These are phyloP conservation scores for Ascodesmis nigricans DNA, from an alignment of 495 filamentous ascomycete genomes.

Conservation along the genomic window DNA sequence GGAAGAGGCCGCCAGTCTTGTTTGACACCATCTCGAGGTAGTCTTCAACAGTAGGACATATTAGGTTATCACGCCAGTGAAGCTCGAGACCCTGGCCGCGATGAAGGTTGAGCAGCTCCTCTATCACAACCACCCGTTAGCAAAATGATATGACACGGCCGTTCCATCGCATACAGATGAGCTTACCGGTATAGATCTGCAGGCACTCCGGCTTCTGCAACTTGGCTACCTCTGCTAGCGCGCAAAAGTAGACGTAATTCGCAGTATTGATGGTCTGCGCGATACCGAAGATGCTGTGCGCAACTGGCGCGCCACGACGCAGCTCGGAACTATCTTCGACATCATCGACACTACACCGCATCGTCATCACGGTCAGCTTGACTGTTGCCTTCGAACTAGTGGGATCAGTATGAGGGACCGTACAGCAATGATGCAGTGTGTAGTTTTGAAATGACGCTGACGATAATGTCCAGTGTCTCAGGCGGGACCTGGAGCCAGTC, in stretches of 20 bases:
- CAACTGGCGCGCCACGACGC: constrained; percentile 72
- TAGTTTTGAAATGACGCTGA: constrained; percentile 72
- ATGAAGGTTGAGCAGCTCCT: constrained; percentile 85
- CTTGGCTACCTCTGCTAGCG: constrained; percentile 58
- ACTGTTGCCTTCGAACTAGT: neutral
- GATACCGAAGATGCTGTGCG: constrained; percentile 83
- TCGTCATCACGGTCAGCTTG: constrained; percentile 5
- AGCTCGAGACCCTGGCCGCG: constrained; percentile 94
- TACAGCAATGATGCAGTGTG: constrained; percentile 77
- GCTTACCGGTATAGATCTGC: constrained; percentile 40
- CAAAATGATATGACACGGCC: neutral
- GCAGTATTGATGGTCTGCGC: constrained; percentile 94
- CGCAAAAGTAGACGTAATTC: constrained; percentile 91
- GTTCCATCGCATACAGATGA: neutral
- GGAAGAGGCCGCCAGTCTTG: constrained; percentile 91
- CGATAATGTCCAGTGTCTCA: constrained; percentile 59
- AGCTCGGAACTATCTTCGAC: constrained; percentile 70
- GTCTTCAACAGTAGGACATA: constrained; percentile 82
- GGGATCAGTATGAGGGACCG: constrained; percentile 7
- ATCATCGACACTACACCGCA: constrained; percentile 47
- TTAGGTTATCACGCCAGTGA: constrained; percentile 87
- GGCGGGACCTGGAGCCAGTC: constrained; percentile 67
- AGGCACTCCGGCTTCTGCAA: constrained; percentile 49
- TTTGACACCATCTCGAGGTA: constrained; percentile 98
- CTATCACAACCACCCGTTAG: too few relatives aligned